Evolutionary conservation across 1,284 basidiomycete genomes (phyloP).

Genomic region (Trametes hirsuta): DNA sequence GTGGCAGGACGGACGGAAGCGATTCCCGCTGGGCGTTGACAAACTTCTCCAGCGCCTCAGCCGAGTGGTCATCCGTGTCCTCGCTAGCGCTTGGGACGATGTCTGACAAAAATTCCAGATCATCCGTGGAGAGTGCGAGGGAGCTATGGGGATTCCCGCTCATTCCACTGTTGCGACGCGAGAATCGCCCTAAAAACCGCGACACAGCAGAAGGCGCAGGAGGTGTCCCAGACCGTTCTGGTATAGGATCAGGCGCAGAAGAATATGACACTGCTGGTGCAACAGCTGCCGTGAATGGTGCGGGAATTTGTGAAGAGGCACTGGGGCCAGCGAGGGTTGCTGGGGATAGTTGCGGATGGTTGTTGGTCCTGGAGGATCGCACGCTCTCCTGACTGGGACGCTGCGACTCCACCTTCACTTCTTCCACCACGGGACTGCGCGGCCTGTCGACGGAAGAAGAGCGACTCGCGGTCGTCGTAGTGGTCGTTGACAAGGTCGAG

Average conservation of each 20-base stretch:
- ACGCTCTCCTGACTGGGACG: constrained; percentile 28
- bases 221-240: constrained; percentile 22
- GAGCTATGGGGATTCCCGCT: constrained; percentile 48
- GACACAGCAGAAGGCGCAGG: constrained; percentile 59
- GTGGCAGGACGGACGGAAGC: constrained; percentile 50
- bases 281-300: constrained; percentile 12
- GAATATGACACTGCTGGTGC: constrained; percentile 23
- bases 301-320: constrained; percentile 5
- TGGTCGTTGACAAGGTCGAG: constrained; percentile 6
- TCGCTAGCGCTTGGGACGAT: constrained; percentile 62
- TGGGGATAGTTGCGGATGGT: constrained; percentile 9
- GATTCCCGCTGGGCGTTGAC: constrained; percentile 43
- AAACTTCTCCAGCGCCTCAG: constrained; percentile 33
- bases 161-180: constrained; percentile 44
- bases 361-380: constrained; percentile 12
- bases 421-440: constrained; percentile 11
- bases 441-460: constrained; percentile 19
- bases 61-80: constrained; percentile 38
- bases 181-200: constrained; percentile 72
- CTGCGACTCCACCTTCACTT: constrained; percentile 17
- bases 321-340: not conserved
- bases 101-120: constrained; percentile 76
- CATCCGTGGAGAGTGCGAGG: constrained; percentile 67
- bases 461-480: not conserved
- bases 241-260: constrained; percentile 28